Conservation (phyloP, 2,329 filamentous ascomycete genomes). For the Penicillium thymicola region DNA sequence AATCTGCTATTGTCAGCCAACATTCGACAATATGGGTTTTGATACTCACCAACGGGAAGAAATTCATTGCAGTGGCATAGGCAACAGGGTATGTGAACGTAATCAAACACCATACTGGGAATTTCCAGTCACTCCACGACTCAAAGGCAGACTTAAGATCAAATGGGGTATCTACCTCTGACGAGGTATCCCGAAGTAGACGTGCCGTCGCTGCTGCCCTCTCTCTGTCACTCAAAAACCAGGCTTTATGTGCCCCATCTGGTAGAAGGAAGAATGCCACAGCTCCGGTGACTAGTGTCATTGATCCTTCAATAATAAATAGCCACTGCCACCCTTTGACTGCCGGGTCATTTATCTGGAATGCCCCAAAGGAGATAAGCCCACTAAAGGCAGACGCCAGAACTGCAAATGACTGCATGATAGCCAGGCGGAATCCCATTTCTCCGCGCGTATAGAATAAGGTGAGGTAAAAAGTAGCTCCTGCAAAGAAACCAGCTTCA, state of each 20-base stretch:
- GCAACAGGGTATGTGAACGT: conserved; percentile 50
- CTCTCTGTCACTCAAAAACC: conserved; percentile 40
- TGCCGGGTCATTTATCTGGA: conserved; percentile 48
- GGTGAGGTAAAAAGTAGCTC: conserved; percentile 54
- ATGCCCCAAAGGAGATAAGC: conserved; percentile 41
- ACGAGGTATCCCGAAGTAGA: conserved; percentile 47
- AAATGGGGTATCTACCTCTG: conserved; percentile 38
- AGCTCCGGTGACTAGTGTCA: conserved; percentile 32
- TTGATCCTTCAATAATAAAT: conserved; percentile 42
- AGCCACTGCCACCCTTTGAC: conserved; percentile 49
- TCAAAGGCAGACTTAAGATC: conserved; percentile 42
- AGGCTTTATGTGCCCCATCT: conserved; percentile 33
- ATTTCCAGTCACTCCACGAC: conserved; percentile 44
- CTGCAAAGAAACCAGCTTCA: conserved; percentile 56
- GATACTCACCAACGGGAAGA: conserved; percentile 42
- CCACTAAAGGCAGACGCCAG: conserved; percentile 44
- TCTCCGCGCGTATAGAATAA: conserved; percentile 45
- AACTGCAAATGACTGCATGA: conserved; percentile 45
- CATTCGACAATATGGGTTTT: no score
- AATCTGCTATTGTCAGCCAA: conserved; percentile 27
- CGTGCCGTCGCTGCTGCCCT: conserved; percentile 43
- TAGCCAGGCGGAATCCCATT: conserved; percentile 45
- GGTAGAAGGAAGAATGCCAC: conserved; percentile 37
- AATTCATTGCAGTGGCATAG: conserved; percentile 47
- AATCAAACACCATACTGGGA: conserved; percentile 47